These are phyloP conservation scores for Setaria italica DNA, from an alignment of 202 grass and related monocot species.

Conservation along the genomic window DNA sequence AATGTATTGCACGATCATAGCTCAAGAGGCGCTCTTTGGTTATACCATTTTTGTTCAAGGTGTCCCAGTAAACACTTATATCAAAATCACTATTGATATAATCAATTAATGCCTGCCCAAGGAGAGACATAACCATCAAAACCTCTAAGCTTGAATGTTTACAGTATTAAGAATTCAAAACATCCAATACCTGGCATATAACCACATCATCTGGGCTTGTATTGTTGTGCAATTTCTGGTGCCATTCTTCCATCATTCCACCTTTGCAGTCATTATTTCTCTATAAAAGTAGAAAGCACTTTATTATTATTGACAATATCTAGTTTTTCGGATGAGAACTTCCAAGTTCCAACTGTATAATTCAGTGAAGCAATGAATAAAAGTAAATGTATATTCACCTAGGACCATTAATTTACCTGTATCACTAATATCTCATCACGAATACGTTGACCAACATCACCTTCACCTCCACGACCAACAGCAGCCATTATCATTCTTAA, in stretches of 20 bases:
- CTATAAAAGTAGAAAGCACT: slow-evolving; percentile 52
- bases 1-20: slow-evolving; percentile 97
- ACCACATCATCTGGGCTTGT: slow-evolving; percentile 98
- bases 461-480: slow-evolving; percentile 97
- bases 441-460: slow-evolving; percentile 98
- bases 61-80: slow-evolving; percentile 89
- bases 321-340: slow-evolving; percentile 20
- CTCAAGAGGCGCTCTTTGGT: slow-evolving; percentile 89
- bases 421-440: slow-evolving; percentile 99
- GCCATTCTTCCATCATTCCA: slow-evolving; percentile 99
- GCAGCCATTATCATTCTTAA: slow-evolving; percentile 89
- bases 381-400: slow-evolving; percentile 35
- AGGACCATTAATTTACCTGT: slow-evolving; percentile 67
- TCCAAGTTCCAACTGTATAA: neutral
- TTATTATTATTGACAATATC: slow-evolving; percentile 26
- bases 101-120: slow-evolving; percentile 83
- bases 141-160: slow-evolving; percentile 34
- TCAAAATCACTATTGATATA: slow-evolving; percentile 90
- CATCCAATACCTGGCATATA: slow-evolving; percentile 88
- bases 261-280: slow-evolving; percentile 97
- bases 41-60: slow-evolving; percentile 92
- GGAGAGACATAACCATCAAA: slow-evolving; percentile 50
- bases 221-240: slow-evolving; percentile 99
- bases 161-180: slow-evolving; percentile 27
- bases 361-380: slow-evolving; percentile 32